phyloP scores from a whole-genome alignment of 352 stramenopile species.

The Phytophthora brassicae region DNA sequence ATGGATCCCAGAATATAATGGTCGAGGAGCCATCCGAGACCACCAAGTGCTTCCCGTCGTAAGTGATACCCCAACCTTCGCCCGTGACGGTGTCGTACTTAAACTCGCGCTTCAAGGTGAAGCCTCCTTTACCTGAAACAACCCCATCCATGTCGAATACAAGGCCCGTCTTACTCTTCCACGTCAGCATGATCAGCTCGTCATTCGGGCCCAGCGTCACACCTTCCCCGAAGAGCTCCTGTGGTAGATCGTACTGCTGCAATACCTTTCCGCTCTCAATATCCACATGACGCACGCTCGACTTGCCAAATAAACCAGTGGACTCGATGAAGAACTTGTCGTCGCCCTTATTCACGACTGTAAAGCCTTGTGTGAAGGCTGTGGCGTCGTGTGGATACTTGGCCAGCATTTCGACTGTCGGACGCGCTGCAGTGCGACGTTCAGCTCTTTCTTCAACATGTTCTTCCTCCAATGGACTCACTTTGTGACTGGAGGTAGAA shows the following conservation, averaged over 20 bases:
- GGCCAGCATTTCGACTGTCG: conserved; percentile 59
- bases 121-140: conserved; percentile 26
- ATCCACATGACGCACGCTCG: conserved; percentile 85
- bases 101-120: conserved; percentile 64
- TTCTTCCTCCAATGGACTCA: conserved; percentile 15
- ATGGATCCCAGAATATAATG: conserved; percentile 91
- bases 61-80: conserved; percentile 95
- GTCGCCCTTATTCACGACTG: conserved; percentile 49
- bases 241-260: conserved; percentile 51
- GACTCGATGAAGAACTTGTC: conserved; percentile 92
- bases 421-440: conserved; percentile 9
- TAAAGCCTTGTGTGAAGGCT: conserved; percentile 88
- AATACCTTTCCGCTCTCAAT: conserved; percentile 84
- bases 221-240: conserved; percentile 90
- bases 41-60: conserved; percentile 51
- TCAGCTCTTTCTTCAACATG: conserved; percentile 18
- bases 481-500: conserved; percentile 3
- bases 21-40: conserved; percentile 91
- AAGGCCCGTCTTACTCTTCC: conserved; percentile 87
- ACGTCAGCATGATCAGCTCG: conserved; percentile 91
- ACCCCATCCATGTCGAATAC: conserved; percentile 71
- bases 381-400: conserved; percentile 77
- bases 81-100: conserved; percentile 65
- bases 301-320: conserved; percentile 88
- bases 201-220: conserved; percentile 73